Evolutionary conservation across 108 stramenopile species (phyloP), one percentile per base, ranked within the genome.

Genomic region (Skeletonema grethae): DNA sequence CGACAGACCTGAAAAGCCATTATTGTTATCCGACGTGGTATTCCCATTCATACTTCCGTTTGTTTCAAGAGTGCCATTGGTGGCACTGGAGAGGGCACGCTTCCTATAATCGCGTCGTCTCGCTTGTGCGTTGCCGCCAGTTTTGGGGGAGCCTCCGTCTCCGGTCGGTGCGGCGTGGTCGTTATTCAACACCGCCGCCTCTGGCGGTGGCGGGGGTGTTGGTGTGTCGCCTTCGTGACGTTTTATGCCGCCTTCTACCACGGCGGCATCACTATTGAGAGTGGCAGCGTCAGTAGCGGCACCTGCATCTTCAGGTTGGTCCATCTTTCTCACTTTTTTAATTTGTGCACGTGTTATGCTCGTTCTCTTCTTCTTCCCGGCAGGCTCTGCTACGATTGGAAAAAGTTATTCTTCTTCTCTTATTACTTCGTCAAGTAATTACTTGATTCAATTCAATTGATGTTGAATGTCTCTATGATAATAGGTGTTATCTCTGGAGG

Each of bases 181-280:
- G 55, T 60, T 18, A 34, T 34, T 60, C n/a, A 32, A 4, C 20
- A 39, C 67, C 57, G 10, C 30, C 32, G 36, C 56, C 32, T 57
- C 55, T 57, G 41, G 24, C 16, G 50, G 65, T 18, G 50, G 65
- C 1, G 63, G 63, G 6, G 35, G 63, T n/a, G 63, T n/a, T 28
- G 56, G 57, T 6, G 34, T 41, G 29, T 29, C 53, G 35, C 18
- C 20, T 9, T 57, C 50, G 43, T 34, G 30, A 57, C 48, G 32
- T 16, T 72, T 48, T 57, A 59, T 22, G 38, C 29, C 72, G 55
- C 9, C 68, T 68, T 53, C 50, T 9, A 53, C 18, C 55, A 77
- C 76, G 22, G 76, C 76, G 32, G 62, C 68, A 61, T 77, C 76
- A 58, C 69, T 70, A 61, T 45, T 39, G 62, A 63, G 39, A 15